phyloP scores from a whole-genome alignment of 2,329 filamentous ascomycete species.

The Colletotrichum navitas region DNA sequence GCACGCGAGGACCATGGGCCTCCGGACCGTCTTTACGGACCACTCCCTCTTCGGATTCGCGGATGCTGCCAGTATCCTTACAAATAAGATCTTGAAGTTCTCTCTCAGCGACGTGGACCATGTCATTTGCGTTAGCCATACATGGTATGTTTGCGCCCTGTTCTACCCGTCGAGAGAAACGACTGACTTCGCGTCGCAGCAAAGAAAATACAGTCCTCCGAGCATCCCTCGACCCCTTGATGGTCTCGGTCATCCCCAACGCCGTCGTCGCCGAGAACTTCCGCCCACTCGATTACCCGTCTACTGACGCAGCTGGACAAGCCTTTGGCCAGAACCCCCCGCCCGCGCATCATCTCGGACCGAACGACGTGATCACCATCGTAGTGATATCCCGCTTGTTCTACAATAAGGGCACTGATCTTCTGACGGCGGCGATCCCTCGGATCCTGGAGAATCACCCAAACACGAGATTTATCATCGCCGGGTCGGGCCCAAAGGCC shows the following conservation, averaged over 20 bases:
- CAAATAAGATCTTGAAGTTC: conserved; percentile 97
- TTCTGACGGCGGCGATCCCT: conserved; percentile 95
- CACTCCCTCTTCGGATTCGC: conserved; percentile 98
- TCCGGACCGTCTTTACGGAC: conserved; percentile 96
- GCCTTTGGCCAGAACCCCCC: conserved; percentile 60
- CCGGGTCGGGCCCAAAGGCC: conserved; percentile 93
- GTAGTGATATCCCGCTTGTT: conserved; percentile 97
- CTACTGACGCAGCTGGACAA: conserved; percentile 45
- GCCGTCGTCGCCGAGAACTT: conserved; percentile 98
- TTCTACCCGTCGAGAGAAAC: rapidly evolving
- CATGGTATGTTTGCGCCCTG: conserved; percentile 71
- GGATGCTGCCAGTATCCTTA: conserved; percentile 93
- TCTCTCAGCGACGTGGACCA: conserved; percentile 96
- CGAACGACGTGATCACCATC: conserved; percentile 91
- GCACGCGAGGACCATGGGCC: conserved; percentile 94
- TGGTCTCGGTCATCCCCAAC: conserved; percentile 98
- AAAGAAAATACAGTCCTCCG: conserved; percentile 98
- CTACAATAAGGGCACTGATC: conserved; percentile 98
- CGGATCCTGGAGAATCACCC: conserved; percentile 90
- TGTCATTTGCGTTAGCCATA: conserved; percentile 98
- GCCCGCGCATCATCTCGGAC: conserved; percentile 77
- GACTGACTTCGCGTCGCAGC: conserved; percentile 60
- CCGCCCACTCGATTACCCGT: conserved; percentile 68
- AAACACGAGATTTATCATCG: conserved; percentile 97
- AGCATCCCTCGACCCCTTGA: conserved; percentile 92